Evolutionary conservation across 2,329 filamentous ascomycete species (phyloP).

Genomic region (Alternaria ethzedia): DNA sequence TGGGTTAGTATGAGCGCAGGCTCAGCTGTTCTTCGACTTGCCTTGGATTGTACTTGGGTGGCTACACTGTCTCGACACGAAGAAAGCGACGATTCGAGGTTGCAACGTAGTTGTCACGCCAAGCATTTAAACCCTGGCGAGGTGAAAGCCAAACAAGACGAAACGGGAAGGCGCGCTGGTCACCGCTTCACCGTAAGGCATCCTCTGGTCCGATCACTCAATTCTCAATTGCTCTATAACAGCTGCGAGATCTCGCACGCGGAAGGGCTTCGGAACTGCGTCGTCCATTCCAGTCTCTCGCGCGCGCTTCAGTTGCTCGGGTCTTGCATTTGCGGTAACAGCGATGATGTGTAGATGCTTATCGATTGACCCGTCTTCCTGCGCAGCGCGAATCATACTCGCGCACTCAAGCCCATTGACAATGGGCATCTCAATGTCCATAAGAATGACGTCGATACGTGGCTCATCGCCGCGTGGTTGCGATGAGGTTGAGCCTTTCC

Average conservation of each 20-base stretch:
- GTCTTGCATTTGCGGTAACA: conserved; percentile 37
- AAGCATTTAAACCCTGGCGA: neutral
- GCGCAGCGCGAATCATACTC: conserved; percentile 21
- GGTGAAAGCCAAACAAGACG: neutral
- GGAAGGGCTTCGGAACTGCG: conserved; percentile 4
- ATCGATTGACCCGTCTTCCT: conserved; percentile 13
- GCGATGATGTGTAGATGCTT: conserved; percentile 30
- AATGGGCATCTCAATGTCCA: conserved; percentile 44
- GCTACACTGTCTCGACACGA: neutral
- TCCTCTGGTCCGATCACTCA: neutral
- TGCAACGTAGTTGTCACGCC: neutral
- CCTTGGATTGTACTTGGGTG: neutral
- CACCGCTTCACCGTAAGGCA: neutral
- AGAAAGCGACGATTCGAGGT: neutral
- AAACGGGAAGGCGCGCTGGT: neutral
- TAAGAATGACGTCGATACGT: conserved; percentile 17
- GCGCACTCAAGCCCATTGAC: conserved; percentile 34
- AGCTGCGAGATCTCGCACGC: neutral
- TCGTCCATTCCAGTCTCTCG: conserved; percentile 6
- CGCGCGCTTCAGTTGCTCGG: conserved; percentile 27
- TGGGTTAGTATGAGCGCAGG: neutral
- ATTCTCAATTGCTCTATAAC: neutral
- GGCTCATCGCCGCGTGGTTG: neutral
- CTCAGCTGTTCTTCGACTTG: neutral
- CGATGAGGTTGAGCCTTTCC: conserved; percentile 16